Percentiles rank a stretch among this genome's conserved stretches.
These are phyloP conservation scores for Candida anglica DNA, from an alignment of 805 yeast species.

Conservation along the genomic window DNA sequence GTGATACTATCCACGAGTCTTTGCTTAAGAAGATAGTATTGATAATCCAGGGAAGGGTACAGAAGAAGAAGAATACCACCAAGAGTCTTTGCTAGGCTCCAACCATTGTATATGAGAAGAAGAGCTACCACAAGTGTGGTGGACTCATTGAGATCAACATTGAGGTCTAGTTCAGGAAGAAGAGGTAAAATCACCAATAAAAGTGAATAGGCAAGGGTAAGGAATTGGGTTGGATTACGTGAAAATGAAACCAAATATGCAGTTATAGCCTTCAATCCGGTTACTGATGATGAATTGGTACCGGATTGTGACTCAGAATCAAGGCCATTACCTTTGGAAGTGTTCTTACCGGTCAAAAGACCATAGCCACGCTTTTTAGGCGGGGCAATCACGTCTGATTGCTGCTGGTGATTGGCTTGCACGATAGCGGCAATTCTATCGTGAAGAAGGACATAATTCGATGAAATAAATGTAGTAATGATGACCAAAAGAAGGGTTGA, in stretches of 20 bases:
- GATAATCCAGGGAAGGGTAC: slow-evolving; percentile 44
- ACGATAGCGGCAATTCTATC: no score
- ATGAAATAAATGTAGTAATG: slow-evolving; percentile 27
- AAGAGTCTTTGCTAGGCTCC: slow-evolving; percentile 47
- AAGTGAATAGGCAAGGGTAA: slow-evolving; percentile 40
- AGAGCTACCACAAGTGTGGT: slow-evolving; percentile 44
- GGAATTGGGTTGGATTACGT: slow-evolving; percentile 42
- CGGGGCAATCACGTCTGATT: background rate
- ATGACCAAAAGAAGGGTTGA: slow-evolving; percentile 17
- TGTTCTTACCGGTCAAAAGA: no score
- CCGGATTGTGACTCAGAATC: background rate
- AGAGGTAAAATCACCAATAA: slow-evolving; percentile 41
- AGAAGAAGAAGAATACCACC: slow-evolving; percentile 52
- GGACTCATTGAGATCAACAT: slow-evolving; percentile 39
- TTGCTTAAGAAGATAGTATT: slow-evolving; percentile 30
- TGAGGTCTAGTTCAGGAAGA: slow-evolving; percentile 26
- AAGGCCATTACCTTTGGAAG: no score
- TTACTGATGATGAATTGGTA: background rate
- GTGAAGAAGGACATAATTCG: slow-evolving; percentile 28
- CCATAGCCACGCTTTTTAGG: background rate
- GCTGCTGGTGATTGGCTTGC: no score
- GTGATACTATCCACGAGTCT: slow-evolving; percentile 44
- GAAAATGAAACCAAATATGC: slow-evolving; percentile 6
- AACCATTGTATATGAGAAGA: slow-evolving; percentile 45
- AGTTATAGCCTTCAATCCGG: background rate